phyloP scores from a whole-genome alignment of 495 filamentous ascomycete species.

The Lasiosphaeriaceae sp. region DNA sequence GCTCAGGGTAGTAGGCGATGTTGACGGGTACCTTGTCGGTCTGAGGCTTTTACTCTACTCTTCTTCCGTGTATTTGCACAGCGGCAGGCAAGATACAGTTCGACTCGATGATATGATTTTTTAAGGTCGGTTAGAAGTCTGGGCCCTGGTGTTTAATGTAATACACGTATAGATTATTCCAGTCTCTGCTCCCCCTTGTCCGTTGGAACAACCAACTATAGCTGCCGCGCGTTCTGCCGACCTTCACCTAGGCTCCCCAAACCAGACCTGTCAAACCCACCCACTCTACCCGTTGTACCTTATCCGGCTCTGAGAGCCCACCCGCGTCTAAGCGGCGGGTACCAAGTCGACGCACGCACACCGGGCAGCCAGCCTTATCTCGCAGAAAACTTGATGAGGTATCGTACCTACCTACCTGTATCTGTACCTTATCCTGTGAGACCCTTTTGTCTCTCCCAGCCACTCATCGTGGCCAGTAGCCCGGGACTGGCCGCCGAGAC shows the following conservation, averaged over 20 bases:
- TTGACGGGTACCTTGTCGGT: too few species aligned
- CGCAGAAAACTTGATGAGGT: neutral
- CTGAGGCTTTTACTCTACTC: too few species aligned
- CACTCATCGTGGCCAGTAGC: constrained; percentile 9
- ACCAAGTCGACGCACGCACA: neutral
- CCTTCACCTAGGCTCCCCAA: neutral
- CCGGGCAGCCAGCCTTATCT: neutral
- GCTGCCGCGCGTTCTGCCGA: too few species aligned
- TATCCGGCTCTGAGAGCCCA: neutral
- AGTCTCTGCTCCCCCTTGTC: too few species aligned
- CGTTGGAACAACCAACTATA: too few species aligned
- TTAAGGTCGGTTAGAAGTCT: too few species aligned
- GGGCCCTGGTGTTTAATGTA: too few species aligned
- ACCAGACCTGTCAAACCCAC: neutral
- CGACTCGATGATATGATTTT: too few species aligned
- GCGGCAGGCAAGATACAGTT: too few species aligned
- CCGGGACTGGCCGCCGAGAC: constrained; percentile 8
- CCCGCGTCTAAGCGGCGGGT: neutral
- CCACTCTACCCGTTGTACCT: neutral
- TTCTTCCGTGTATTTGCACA: too few species aligned
- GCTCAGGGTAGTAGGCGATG: too few species aligned
- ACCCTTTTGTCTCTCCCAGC: neutral
- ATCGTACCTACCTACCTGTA: neutral
- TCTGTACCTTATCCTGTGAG: constrained; percentile 4
- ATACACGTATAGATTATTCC: too few species aligned